Evolutionary conservation across 176 grass and related monocot genomes (phyloP).

Genomic region (Rhipidocladum racemiflorum): DNA sequence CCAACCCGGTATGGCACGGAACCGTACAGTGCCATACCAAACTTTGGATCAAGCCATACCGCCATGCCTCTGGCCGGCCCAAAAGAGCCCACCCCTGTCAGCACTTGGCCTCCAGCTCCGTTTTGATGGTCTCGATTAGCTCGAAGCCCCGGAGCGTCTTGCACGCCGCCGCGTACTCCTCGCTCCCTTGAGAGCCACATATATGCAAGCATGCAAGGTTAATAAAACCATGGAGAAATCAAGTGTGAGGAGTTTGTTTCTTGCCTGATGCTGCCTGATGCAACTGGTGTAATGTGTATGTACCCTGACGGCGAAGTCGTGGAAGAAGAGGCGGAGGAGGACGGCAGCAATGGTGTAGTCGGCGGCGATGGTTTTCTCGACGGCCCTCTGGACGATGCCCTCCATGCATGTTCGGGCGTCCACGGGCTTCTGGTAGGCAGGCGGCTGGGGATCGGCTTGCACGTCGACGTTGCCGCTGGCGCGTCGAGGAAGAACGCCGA

Average conservation of each 20-base stretch:
- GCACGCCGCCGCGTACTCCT: slow-evolving; percentile 60
- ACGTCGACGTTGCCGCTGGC: neutral
- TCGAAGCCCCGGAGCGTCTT: slow-evolving; percentile 69
- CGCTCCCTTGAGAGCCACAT: slow-evolving; percentile 29
- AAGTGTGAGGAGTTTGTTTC: neutral
- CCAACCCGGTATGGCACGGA: no score
- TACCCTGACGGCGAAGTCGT: no score
- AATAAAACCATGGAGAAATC: neutral
- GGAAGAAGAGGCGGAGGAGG: no score
- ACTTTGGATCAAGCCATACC: no score
- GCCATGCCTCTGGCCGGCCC: no score
- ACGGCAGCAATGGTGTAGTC: no score
- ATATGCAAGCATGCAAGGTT: neutral
- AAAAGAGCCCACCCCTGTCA: no score
- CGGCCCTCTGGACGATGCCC: no score
- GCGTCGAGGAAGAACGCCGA: slow-evolving; percentile 15
- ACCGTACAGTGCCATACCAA: no score
- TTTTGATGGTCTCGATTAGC: slow-evolving; percentile 71
- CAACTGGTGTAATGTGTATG: neutral
- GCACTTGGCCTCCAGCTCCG: slow-evolving; percentile 60
- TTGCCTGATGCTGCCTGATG: no score
- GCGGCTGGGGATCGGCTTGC: neutral
- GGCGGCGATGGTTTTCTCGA: no score
- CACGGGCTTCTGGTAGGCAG: slow-evolving; percentile 15
- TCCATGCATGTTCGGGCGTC: no score